Evolutionary conservation across 2,329 filamentous ascomycete genomes (phyloP).

Genomic region (Curvularia eragrostidis): DNA sequence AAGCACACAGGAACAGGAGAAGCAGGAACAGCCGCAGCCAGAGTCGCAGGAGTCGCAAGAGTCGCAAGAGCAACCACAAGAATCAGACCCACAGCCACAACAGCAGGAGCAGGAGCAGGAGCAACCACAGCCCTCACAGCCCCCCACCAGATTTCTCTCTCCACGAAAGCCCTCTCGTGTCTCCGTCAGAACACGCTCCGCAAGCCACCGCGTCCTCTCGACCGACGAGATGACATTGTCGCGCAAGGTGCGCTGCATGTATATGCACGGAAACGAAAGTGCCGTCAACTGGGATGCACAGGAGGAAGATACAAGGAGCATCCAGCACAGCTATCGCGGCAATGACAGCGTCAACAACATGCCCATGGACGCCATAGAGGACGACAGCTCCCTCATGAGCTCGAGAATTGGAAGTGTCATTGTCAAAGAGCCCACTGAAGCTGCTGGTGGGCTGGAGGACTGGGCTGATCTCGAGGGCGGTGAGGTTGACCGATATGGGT

Average conservation of each 20-base stretch:
- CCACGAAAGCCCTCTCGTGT: conserved; percentile 49
- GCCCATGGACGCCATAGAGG: conserved; percentile 39
- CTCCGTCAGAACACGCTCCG: conserved; percentile 44
- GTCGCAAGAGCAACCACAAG: neutral
- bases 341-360: conserved; percentile 35
- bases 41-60: conserved; percentile 1
- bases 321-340: conserved; percentile 32
- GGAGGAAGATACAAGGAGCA: conserved; percentile 32
- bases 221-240: conserved; percentile 69
- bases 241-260: conserved; percentile 68
- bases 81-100: neutral
- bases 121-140: conserved; percentile 26
- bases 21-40: conserved; percentile 13
- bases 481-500: conserved; percentile 70
- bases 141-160: conserved; percentile 33
- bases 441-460: conserved; percentile 69
- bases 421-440: conserved; percentile 61
- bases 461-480: conserved; percentile 66
- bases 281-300: conserved; percentile 54
- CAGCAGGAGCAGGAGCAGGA: conserved; percentile 28
- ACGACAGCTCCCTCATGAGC: conserved; percentile 38
- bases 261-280: conserved; percentile 65
- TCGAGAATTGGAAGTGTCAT: conserved; percentile 44
- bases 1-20: conserved; percentile 23
- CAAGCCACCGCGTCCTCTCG: conserved; percentile 61